Evolutionary conservation across 2,329 filamentous ascomycete species (phyloP), one percentile per base, ranked within the genome.

Genomic region (Coniochaeta prunicola): DNA sequence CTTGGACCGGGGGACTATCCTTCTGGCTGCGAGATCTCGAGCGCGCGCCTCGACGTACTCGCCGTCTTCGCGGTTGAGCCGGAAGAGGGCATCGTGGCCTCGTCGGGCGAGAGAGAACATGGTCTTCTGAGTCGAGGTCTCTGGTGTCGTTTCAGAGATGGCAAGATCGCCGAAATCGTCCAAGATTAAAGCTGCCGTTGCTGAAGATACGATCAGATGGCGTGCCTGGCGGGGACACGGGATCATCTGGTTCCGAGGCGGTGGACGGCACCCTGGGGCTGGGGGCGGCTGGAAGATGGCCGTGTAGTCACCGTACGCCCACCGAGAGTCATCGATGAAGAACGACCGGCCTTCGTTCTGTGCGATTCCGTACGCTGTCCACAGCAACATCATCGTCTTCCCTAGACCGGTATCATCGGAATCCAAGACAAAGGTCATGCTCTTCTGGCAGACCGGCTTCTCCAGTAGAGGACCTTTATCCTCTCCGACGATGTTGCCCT

Each of bases 281-380:
- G 89, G 87, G 1, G 88, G 87, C 3, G 83, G 74, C 53, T 82
- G 75, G 72, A 96, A 96, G 66, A 90, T 91, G 56, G 84, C 80
- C 0, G 80, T 80, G 68, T 90, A 96, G 57, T 80, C 79, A 10
- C 91, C 91, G 66, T 94, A 94, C 1, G 88, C 86, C 87, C 92
- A 96, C 64, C 87, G 81, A 7, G 88, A 85, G 72, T 96, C 91
- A 66, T 96, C 90, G 62, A 96, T 78, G 74, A 96, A 96, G 72
- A 96, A 96, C 1, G 85, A 79, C 26, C 91, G 80, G 15, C 83
- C 83, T 69, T 96, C 89, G 60, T 86, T 82, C 68, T 87, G 79
- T 2, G 91, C 90, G 58, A 96, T 74, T 3, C 90, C 90, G 69
- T 94, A 96, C 28, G 90, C 87, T 66, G 88, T 88, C 91, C 91